Conservation (phyloP, 73 alveolate genomes). For the Paramecium caudatum region DNA sequence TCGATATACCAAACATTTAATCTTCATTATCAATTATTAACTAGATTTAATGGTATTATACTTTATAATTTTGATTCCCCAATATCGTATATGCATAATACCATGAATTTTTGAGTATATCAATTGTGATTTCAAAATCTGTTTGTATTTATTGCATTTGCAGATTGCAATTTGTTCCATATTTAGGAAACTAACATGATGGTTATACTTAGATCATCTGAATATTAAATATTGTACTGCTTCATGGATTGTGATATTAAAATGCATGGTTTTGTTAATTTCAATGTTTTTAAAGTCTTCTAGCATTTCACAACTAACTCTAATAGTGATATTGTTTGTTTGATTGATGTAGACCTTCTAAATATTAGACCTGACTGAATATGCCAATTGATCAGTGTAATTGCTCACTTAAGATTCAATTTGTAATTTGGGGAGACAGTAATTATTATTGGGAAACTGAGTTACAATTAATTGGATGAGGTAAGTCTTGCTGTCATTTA, state of each 20-base stretch:
- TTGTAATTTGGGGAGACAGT: neutral
- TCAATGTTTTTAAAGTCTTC: neutral
- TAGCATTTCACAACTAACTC: neutral
- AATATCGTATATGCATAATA: constrained; percentile 19
- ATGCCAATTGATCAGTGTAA: constrained; percentile 3
- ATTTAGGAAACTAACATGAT: neutral
- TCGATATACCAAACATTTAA: constrained; percentile 8
- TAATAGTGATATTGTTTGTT: neutral
- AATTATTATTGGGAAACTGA: neutral
- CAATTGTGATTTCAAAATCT: neutral
- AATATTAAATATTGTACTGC: neutral
- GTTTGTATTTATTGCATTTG: neutral
- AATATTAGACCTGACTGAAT: neutral
- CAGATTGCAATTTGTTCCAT: constrained; percentile 15
- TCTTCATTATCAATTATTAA: neutral
- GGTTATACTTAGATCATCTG: neutral
- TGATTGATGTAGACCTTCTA: neutral
- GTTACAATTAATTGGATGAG: neutral
- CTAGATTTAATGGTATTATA: neutral
- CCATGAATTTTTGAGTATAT: neutral
- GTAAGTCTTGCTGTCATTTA: constrained; percentile 4
- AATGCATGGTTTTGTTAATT: constrained; percentile 28
- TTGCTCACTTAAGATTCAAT: neutral
- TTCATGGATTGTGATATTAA: neutral
- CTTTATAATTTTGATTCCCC: neutral